phyloP scores from a whole-genome alignment of 1,284 basidiomycete species.

The Tilletia walkeri region DNA sequence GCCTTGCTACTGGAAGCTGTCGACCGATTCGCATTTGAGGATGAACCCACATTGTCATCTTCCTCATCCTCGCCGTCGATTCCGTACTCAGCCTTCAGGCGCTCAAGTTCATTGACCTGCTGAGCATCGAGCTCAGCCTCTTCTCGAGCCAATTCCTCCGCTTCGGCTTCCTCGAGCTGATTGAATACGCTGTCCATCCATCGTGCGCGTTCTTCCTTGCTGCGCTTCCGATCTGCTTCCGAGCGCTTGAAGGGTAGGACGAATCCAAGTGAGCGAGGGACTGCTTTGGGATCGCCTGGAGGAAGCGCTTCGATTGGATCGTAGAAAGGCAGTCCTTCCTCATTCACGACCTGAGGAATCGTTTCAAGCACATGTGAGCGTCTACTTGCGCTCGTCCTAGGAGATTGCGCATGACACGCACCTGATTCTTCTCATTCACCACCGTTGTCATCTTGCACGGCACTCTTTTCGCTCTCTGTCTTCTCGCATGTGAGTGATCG shows the following conservation, averaged over 20 bases:
- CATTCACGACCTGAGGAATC: constrained; percentile 40
- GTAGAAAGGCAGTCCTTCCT: constrained; percentile 53
- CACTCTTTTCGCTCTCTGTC: background rate
- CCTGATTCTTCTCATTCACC: constrained; percentile 13
- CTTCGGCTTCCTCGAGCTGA: constrained; percentile 38
- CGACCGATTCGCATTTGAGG: background rate
- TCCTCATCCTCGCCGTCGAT: constrained; percentile 7
- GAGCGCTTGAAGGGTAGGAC: constrained; percentile 33
- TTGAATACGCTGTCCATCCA: constrained; percentile 46
- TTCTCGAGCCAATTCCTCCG: constrained; percentile 27
- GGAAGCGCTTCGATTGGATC: constrained; percentile 44
- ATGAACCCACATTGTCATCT: constrained; percentile 18
- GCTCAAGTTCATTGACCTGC: background rate
- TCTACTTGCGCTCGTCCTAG: background rate
- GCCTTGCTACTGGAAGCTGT: constrained; percentile 4
- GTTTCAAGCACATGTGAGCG: too few relatives aligned
- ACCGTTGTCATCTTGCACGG: background rate
- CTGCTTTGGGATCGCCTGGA: background rate
- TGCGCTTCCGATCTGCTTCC: constrained; percentile 10
- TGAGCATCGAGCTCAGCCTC: background rate
- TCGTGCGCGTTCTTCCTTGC: constrained; percentile 29
- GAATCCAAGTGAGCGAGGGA: background rate
- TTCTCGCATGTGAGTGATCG: background rate
- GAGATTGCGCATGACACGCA: background rate
- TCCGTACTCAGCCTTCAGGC: constrained; percentile 17